A percentile compares a stretch with the other conserved stretches of the same genome.
phyloP scores from a whole-genome alignment of 2,329 filamentous ascomycete species.

The Trichoderma cornu-damae region DNA sequence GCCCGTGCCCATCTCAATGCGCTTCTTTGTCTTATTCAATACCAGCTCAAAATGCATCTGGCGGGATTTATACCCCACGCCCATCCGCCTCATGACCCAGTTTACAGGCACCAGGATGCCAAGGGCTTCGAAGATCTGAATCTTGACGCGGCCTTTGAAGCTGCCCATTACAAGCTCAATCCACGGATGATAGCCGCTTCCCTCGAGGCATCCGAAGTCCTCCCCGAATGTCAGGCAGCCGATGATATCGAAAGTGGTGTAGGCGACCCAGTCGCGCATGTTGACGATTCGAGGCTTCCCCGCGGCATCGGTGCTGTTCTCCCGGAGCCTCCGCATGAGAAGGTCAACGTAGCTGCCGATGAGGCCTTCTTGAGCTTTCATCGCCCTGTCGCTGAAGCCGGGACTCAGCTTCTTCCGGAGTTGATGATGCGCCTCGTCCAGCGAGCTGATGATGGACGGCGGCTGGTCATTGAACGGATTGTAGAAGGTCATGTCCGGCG shows the following conservation, averaged over 20 bases:
- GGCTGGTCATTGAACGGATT: background rate
- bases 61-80: background rate
- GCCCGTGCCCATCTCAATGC: background rate
- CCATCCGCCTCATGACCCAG: background rate
- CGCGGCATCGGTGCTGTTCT: slow-evolving; percentile 18
- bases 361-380: slow-evolving; percentile 26
- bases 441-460: slow-evolving; percentile 15
- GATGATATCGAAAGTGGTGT: slow-evolving; percentile 29
- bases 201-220: slow-evolving; percentile 25
- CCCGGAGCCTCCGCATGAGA: slow-evolving; percentile 35
- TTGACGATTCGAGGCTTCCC: slow-evolving; percentile 23
- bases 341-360: slow-evolving; percentile 37
- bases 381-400: slow-evolving; percentile 25
- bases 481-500: background rate
- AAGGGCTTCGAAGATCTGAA: background rate
- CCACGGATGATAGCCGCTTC: slow-evolving; percentile 25
- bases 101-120: background rate
- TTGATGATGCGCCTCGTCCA: slow-evolving; percentile 17
- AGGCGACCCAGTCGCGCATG: slow-evolving; percentile 27
- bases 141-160: background rate
- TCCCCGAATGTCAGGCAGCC: slow-evolving; percentile 28
- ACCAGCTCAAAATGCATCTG: background rate
- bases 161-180: slow-evolving; percentile 19
- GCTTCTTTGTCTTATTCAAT: background rate
- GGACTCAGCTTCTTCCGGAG: slow-evolving; percentile 21